These are phyloP conservation scores for Podila minutissima DNA, from an alignment of 192 early-diverging fungal species.

Conservation along the genomic window DNA sequence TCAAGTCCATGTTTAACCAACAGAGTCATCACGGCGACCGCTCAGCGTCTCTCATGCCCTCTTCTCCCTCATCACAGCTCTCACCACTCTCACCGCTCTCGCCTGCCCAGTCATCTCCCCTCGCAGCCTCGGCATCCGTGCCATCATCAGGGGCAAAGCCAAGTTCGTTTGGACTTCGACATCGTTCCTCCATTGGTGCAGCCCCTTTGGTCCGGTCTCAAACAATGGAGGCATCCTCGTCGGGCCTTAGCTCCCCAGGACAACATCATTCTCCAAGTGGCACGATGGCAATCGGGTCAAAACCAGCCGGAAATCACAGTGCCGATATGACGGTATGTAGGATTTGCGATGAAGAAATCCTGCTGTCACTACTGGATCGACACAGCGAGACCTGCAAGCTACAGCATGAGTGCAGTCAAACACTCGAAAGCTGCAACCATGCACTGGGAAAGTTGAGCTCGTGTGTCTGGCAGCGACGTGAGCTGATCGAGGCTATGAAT, in stretches of 20 bases:
- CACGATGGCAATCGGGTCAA: neutral
- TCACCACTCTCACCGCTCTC: conserved; percentile 42
- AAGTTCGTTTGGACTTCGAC: conserved; percentile 26
- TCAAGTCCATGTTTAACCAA: conserved; percentile 50
- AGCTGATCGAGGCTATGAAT: conserved; percentile 55
- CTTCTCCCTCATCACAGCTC: conserved; percentile 24
- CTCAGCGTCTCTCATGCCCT: conserved; percentile 15
- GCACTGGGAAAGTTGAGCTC: conserved; percentile 64
- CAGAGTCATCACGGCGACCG: conserved; percentile 29
- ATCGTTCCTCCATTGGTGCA: conserved; percentile 20
- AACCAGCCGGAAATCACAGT: conserved; percentile 4
- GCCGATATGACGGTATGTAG: conserved; percentile 74
- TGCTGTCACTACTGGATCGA: conserved; percentile 68
- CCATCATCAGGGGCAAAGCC: conserved; percentile 11
- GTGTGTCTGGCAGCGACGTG: conserved; percentile 52
- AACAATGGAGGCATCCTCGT: conserved; percentile 21
- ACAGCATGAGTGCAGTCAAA: conserved; percentile 48
- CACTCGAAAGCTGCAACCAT: conserved; percentile 67
- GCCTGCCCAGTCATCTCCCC: conserved; percentile 15
- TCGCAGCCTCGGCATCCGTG: neutral
- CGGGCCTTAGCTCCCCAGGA: conserved; percentile 1
- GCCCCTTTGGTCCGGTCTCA: conserved; percentile 28
- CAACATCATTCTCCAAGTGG: neutral
- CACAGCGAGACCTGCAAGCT: conserved; percentile 82
- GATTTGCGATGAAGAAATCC: conserved; percentile 86